Evolutionary conservation across 768 basidiomycete species (phyloP), one percentile per base, ranked within the genome.

Genomic region (Leccinum rimulosum): DNA sequence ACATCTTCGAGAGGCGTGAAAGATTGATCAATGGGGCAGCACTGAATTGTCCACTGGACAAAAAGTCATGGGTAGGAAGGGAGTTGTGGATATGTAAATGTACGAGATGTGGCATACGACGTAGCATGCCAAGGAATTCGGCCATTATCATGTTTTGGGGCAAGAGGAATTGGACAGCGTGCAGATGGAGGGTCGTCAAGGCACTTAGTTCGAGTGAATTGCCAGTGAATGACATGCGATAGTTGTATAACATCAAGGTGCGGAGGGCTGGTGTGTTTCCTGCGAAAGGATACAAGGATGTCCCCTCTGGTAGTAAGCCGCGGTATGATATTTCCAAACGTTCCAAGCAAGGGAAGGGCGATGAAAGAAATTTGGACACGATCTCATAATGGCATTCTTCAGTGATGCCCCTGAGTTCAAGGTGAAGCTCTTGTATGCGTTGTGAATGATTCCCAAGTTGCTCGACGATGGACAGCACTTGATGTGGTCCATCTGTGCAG

Each of bases 111-210:
- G 73, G 74, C 73, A 75, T 75, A 52, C 66, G 59, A 22, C 65
- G 52, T 6, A 80, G 70, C 15, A 68, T 66, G 22, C 68, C 57
- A 8, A 75, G 54, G 14, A 81, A 62, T 35, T 74, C 70, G 4
- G 54, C 54, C 9, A 10, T n/a, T 0, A 8, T n/a, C 12, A 69
- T 66, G 10, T 69, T 61, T 1, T 75, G 75, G 17, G 68, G 70
- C 31, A 15, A 65, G 56, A 6, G 51, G 22, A 4, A 17, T 27
- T 69, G 54, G 3, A 73, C 54, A 51, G 70, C 35, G 31, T 69
- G 61, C 3, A 81, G 61, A 40, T 67, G 70, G 28, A 82, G 69
- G 54, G 68, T 66, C 3, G 71, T 73, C 10, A 82, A 75, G 48
- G 69, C 68, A 30, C 53, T 47, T n/a, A n/a, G 48, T 31, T 19